Evolutionary conservation across 768 basidiomycete species (phyloP), one percentile per base, ranked within the genome.

Genomic region (Panaeolus cyanescens): DNA sequence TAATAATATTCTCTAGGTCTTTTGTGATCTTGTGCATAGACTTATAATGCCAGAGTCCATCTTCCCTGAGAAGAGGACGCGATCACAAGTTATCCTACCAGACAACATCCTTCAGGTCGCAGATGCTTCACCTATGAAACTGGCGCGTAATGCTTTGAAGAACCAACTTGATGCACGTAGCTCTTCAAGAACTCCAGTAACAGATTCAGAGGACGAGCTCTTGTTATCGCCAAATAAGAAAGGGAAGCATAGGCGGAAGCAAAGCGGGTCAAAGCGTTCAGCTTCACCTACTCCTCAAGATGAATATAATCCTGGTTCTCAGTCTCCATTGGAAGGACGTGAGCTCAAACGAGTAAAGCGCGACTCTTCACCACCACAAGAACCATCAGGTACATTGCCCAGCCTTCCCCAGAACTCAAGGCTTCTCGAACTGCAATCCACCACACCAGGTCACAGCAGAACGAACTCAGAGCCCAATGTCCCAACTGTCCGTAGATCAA

Each of bases 61-160:
- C 58, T 71, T 73, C 58, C 54, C 68, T 37, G 72, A 73, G 57
- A 76, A 74, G 70, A 75, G 76, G 64, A 86, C 83, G 17, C 79
- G 85, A 67, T 87, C 85, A 50, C 84, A 85, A 67, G 72, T 82
- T 63, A 74, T 76, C 30, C 70, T 84, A 28, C 75, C 82, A 28
- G 79, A 85, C 70, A 69, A 75, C 22, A 72, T 83, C n/a, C 71
- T 85, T 22, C 75, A 72, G 39, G 67, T 84, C 53, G 73, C 83
- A 31, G 76, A 78, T 32, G 71, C 74, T 30, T 86, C 84, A 20
- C 84, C 85, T 1, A 74, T 86, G 73, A 86, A 86, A 69, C 74
- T 77, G 67, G 85, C 85, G 55, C 77, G 79, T 54, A 77, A 66
- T 56, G 70, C 78, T 12, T 65, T 74, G 53, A 72, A 71, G 61